These are phyloP conservation scores for Trypanosoma caninum DNA, from an alignment of 208 protist genomes.

Conservation along the genomic window DNA sequence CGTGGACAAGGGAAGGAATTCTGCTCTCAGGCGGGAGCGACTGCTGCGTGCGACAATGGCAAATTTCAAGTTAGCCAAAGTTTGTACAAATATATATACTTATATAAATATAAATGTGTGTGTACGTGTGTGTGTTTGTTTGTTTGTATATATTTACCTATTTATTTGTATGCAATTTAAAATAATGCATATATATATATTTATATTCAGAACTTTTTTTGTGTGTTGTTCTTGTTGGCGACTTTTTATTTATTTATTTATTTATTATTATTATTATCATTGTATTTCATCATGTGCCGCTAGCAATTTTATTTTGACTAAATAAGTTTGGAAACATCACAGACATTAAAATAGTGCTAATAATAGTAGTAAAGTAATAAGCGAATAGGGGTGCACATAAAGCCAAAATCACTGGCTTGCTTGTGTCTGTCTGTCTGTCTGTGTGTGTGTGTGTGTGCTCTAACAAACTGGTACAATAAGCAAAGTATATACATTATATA, in stretches of 20 bases:
- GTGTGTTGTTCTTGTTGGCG: no score
- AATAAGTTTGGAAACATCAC: no score
- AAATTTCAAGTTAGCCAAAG: not conserved
- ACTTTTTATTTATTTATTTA: not conserved
- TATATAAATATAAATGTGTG: not conserved
- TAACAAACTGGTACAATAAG: no score
- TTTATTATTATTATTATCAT: no score
- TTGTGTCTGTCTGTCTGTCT: not conserved
- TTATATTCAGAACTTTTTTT: not conserved
- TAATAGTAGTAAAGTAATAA: no score
- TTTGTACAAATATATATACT: not conserved
- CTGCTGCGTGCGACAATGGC: conserved; percentile 38
- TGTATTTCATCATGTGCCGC: no score
- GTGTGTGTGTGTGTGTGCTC: not conserved
- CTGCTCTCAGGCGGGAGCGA: conserved; percentile 35
- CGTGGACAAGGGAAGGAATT: conserved; percentile 15
- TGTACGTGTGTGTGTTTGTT: not conserved
- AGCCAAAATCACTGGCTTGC: no score
- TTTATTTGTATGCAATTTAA: not conserved
- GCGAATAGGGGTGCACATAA: no score
- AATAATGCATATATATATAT: not conserved
- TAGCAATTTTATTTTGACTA: no score
- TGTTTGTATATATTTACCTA: not conserved
- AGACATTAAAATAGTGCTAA: no score
- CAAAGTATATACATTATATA: no score